A percentile compares a stretch with the other conserved stretches of the same genome.
Evolutionary conservation across 2,329 filamentous ascomycete genomes (phyloP).

Genomic region (Chaetoscypha palmicola): DNA sequence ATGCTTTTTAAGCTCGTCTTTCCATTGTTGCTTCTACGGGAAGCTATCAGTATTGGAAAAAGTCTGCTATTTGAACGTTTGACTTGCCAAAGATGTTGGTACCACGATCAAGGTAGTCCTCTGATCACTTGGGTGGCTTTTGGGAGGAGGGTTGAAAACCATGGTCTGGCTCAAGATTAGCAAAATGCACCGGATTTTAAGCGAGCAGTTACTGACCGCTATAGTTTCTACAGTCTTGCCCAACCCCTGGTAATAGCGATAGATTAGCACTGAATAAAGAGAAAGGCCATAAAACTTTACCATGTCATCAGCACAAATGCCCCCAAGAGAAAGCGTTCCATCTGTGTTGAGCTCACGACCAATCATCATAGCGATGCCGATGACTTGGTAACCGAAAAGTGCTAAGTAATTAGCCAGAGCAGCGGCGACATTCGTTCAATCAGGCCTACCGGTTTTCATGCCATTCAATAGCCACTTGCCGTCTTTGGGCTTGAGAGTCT

Average conservation of each 20-base stretch:
- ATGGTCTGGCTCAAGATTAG: no score
- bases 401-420: no score
- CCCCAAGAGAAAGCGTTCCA: not conserved
- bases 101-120: slow-evolving; percentile 1
- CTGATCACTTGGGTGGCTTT: not conserved
- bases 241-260: not conserved
- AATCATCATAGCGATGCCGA: not conserved
- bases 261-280: slow-evolving; percentile 1
- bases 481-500: no score
- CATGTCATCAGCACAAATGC: slow-evolving; percentile 2
- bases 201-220: slow-evolving; percentile 1
- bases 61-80: no score
- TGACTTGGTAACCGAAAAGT: not conserved
- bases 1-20: not conserved
- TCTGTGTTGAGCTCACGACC: not conserved
- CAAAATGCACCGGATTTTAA: no score
- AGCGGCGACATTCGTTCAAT: no score
- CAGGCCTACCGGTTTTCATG: not conserved
- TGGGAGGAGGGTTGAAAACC: not conserved
- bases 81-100: not conserved
- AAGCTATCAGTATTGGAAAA: no score
- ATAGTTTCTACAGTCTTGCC: not conserved
- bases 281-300: slow-evolving; percentile 1
- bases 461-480: not conserved
- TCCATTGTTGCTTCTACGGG: slow-evolving; percentile 1